Base-by-base conservation (phyloP, 192 early-diverging fungal genomes). In the Entophlyctis luteolus region DNA sequence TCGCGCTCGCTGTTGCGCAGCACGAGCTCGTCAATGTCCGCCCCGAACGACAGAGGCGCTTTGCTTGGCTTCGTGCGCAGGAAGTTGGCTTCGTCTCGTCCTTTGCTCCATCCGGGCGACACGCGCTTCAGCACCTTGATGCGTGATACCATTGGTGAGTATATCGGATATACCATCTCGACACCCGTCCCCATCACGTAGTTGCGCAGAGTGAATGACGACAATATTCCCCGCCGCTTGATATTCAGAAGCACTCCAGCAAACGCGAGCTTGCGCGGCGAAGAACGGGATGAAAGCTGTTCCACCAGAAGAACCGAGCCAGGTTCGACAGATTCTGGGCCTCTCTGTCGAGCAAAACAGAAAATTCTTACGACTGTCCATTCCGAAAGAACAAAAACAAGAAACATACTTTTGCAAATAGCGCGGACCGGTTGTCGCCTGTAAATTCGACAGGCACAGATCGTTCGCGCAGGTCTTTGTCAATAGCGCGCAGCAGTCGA, bases 291-390 rank as follows among this genome's bases (percentile, higher is more conserved):
- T 16, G 75, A 59, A 37, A 81, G 53, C 27, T 78, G 69, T 50
- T 84, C 83, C 14, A 84, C 75, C 45, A 80, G 62, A 2, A 84
- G 20, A 37, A 84, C 62, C 48, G 75, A 75, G 25, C 83, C 83
- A 14, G 83, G 78, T 39, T 73, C 66, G 14, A 81, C 59, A 8
- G 69, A 69, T 31, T 59, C 38, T 6, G 73, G 70, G 68, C 59
- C 31, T 69, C 60, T 16, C 55, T 37, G 8, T 46, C 46, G 25
- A 42, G 39, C 46, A 23, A 52, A 6, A 8, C 10, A 52, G 22
- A 52, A 23, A 14, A 42, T n/a, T 8, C 39, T 8, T 42, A 42
- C 39, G 39, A 42, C n/a, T 12, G 39, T 42, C n/a, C n/a, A n/a
- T n/a, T n/a, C 10, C 22, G 49, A 52, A 25, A 8, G 49, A 25